A percentile compares a stretch with the other conserved stretches of the same genome.
Conservation (phyloP, 1,284 basidiomycete species). For the Hymenochaete sp. region DNA sequence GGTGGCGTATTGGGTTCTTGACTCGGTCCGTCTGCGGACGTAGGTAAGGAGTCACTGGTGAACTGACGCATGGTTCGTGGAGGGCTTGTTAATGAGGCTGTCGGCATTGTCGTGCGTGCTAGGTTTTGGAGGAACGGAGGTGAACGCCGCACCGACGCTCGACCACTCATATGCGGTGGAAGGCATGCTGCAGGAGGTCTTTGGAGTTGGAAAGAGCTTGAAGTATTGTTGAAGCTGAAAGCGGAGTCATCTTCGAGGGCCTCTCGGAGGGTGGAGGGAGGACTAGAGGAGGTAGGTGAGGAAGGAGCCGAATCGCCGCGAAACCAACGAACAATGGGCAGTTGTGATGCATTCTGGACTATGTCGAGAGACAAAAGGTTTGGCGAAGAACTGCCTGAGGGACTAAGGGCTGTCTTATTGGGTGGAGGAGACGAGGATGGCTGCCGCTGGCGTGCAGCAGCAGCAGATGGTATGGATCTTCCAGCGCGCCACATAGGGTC, state of each 20-base stretch:
- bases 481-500: slow-evolving; percentile 16
- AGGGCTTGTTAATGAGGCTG: slow-evolving; percentile 41
- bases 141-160: slow-evolving; percentile 21
- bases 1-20: slow-evolving; percentile 1
- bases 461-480: not conserved
- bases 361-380: slow-evolving; percentile 5
- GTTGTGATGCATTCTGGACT: slow-evolving; percentile 15
- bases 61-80: slow-evolving; percentile 21
- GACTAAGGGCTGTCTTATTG: not conserved
- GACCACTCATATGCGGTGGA: slow-evolving; percentile 32
- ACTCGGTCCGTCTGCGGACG: slow-evolving; percentile 17
- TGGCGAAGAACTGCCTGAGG: not conserved
- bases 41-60: slow-evolving; percentile 26
- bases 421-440: not conserved
- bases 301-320: slow-evolving; percentile 25
- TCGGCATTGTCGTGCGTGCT: slow-evolving; percentile 56
- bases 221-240: too few species aligned
- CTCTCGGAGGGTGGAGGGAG: slow-evolving; percentile 27
- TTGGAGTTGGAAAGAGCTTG: slow-evolving; percentile 23
- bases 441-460: slow-evolving; percentile 1
- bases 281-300: slow-evolving; percentile 24
- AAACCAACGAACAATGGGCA: slow-evolving; percentile 45
- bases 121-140: slow-evolving; percentile 55
- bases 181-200: slow-evolving; percentile 41
- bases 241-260: slow-evolving; percentile 35